Conservation (phyloP, 106 monocot genomes). For the Gastrodia elata region DNA sequence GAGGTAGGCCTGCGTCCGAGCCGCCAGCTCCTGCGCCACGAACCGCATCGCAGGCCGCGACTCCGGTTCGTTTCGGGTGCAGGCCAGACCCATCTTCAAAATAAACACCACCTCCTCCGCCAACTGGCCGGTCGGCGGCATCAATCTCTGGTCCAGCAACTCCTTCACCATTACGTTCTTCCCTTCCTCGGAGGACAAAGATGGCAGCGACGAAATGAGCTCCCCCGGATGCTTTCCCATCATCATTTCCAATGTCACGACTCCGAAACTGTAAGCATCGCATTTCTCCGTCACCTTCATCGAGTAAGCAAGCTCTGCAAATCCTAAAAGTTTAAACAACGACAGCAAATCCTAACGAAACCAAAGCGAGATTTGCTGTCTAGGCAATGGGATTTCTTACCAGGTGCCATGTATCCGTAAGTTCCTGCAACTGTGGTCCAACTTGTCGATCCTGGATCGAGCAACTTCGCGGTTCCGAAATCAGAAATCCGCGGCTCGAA, state of each 20-base stretch:
- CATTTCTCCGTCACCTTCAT: slow-evolving; percentile 93
- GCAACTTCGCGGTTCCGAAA: slow-evolving; percentile 47
- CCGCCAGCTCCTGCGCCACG: slow-evolving; percentile 64
- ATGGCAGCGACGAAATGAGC: slow-evolving; percentile 43
- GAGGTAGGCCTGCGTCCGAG: slow-evolving; percentile 30
- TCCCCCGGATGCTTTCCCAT: slow-evolving; percentile 63
- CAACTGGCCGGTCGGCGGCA: slow-evolving; percentile 38
- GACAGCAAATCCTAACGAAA: no score
- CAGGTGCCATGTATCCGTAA: slow-evolving; percentile 86
- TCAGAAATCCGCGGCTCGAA: slow-evolving; percentile 74
- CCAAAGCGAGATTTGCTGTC: neutral
- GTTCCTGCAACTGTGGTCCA: slow-evolving; percentile 82
- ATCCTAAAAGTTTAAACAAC: neutral
- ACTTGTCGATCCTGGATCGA: slow-evolving; percentile 45
- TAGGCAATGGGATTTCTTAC: slow-evolving; percentile 15
- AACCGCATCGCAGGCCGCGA: slow-evolving; percentile 68
- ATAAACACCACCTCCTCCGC: slow-evolving; percentile 69
- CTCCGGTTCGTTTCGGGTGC: slow-evolving; percentile 59
- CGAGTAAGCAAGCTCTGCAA: slow-evolving; percentile 72
- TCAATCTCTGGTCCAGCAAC: slow-evolving; percentile 43
- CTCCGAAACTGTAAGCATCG: slow-evolving; percentile 79
- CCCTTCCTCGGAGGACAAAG: slow-evolving; percentile 52
- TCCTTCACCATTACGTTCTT: slow-evolving; percentile 69
- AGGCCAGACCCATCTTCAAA: slow-evolving; percentile 70
- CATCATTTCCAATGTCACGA: slow-evolving; percentile 64